These are phyloP conservation scores for Hansenula lynferdii DNA, from an alignment of 1,139 yeast genomes.

Conservation along the genomic window DNA sequence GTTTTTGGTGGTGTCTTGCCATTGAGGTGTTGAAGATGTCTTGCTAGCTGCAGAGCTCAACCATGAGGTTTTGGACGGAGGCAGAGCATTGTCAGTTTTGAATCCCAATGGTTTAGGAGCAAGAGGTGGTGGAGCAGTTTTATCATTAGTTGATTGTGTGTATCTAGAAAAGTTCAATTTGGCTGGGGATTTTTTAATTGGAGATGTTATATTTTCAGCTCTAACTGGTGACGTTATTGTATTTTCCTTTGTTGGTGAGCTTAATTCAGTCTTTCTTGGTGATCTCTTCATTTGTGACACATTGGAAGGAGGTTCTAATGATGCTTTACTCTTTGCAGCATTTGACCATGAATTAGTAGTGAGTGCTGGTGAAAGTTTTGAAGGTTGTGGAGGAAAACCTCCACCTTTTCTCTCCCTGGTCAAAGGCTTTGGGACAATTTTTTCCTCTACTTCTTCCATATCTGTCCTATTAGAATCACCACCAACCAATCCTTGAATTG, in stretches of 20 bases:
- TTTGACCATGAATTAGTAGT: conserved; percentile 3
- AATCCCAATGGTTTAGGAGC: not conserved
- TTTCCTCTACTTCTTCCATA: not conserved
- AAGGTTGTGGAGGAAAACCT: not conserved
- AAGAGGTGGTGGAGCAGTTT: not conserved
- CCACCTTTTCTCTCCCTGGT: conserved; percentile 10
- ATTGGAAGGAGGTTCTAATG: conserved; percentile 3
- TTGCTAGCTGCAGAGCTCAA: conserved; percentile 5
- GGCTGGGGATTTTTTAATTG: conserved; percentile 14
- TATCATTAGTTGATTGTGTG: not conserved
- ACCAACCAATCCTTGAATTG: conserved; percentile 14
- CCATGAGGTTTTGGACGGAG: not conserved
- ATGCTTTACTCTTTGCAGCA: conserved; percentile 6
- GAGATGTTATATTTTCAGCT: not conserved
- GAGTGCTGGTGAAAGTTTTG: too few relatives aligned
- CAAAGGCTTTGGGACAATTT: conserved; percentile 2
- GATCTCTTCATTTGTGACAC: conserved; percentile 1
- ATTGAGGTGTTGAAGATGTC: conserved; percentile 3
- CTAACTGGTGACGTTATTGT: too few relatives aligned
- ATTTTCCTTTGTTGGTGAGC: conserved; percentile 1
- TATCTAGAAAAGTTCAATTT: conserved; percentile 9
- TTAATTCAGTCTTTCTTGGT: not conserved
- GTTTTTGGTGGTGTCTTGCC: not conserved
- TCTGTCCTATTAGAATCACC: not conserved
- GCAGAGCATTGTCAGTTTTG: not conserved